Evolutionary conservation across 1,284 basidiomycete species (phyloP).

Genomic region (Cryptococcus sp.): DNA sequence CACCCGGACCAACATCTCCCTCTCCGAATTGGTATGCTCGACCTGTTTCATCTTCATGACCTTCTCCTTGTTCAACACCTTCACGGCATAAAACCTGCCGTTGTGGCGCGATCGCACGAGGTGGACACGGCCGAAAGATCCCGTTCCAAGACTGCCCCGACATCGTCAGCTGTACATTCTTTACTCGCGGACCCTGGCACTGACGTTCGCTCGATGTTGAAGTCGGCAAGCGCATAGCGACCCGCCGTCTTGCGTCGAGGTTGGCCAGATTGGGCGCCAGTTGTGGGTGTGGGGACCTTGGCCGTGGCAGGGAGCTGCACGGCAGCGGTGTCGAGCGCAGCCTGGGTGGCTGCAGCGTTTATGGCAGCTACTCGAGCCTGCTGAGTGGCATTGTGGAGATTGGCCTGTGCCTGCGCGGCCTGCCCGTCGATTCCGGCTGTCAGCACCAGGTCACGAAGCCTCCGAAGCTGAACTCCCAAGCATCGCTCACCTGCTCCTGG

Average conservation of each 20-base stretch:
- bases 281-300: slow-evolving; percentile 19
- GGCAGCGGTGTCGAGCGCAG: slow-evolving; percentile 39
- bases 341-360: slow-evolving; percentile 49
- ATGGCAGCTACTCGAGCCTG: slow-evolving; percentile 51
- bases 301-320: slow-evolving; percentile 16
- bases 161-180: neutral
- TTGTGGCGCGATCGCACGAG: slow-evolving; percentile 90
- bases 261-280: slow-evolving; percentile 22
- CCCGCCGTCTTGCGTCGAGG: slow-evolving; percentile 53
- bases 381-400: slow-evolving; percentile 48
- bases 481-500: slow-evolving; percentile 44
- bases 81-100: slow-evolving; percentile 88
- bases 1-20: slow-evolving; percentile 80
- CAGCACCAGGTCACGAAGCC: neutral
- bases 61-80: slow-evolving; percentile 89
- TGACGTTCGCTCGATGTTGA: slow-evolving; percentile 53
- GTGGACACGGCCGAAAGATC: slow-evolving; percentile 92
- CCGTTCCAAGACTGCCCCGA: slow-evolving; percentile 65
- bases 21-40: slow-evolving; percentile 96
- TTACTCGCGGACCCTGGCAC: slow-evolving; percentile 10
- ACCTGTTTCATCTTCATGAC: slow-evolving; percentile 96
- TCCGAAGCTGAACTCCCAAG: too few relatives aligned
- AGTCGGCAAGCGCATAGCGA: slow-evolving; percentile 54
- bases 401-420: slow-evolving; percentile 48
- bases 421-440: slow-evolving; percentile 11